A percentile compares a stretch with the other conserved stretches of the same genome.
Conservation (phyloP, 352 stramenopile genomes). For the Phytophthora foliorum region DNA sequence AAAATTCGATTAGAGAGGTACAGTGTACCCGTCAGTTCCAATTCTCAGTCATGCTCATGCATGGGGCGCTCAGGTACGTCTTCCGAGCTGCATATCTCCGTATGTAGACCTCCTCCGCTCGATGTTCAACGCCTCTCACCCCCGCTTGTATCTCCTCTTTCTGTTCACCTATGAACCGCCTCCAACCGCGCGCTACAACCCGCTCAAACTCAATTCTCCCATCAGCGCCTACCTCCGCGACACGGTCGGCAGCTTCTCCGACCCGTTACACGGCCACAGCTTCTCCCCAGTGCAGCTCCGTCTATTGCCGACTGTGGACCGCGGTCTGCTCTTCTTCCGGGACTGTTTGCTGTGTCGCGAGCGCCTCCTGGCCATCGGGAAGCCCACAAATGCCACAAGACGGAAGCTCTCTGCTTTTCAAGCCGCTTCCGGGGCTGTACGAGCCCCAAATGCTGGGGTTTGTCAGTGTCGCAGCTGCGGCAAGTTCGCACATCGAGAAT, state of each 20-base stretch:
- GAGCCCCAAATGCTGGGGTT: slow-evolving; percentile 22
- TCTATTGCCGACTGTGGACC: slow-evolving; percentile 55
- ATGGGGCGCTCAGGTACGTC: slow-evolving; percentile 48
- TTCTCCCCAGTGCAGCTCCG: slow-evolving; percentile 48
- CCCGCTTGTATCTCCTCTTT: slow-evolving; percentile 1
- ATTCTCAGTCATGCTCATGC: slow-evolving; percentile 32
- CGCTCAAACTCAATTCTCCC: neutral
- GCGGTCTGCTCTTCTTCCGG: slow-evolving; percentile 70
- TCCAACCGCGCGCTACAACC: slow-evolving; percentile 6
- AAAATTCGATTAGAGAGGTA: too few relatives aligned
- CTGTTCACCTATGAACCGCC: neutral
- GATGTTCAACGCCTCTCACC: neutral
- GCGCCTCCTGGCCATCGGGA: slow-evolving; percentile 51
- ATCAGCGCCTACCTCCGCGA: slow-evolving; percentile 55
- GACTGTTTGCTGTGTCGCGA: slow-evolving; percentile 66
- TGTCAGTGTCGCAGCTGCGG: slow-evolving; percentile 71
- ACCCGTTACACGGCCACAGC: slow-evolving; percentile 71
- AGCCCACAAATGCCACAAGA: slow-evolving; percentile 11
- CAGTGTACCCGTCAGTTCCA: neutral
- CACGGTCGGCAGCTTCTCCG: slow-evolving; percentile 45
- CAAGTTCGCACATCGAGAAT: slow-evolving; percentile 64
- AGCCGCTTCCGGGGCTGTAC: neutral
- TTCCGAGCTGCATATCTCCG: slow-evolving; percentile 9
- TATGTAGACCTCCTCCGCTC: neutral
- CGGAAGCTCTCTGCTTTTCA: slow-evolving; percentile 4